These are phyloP conservation scores for Cystofilobasidium bisporidii DNA, from an alignment of 768 basidiomycete genomes.

Conservation along the genomic window DNA sequence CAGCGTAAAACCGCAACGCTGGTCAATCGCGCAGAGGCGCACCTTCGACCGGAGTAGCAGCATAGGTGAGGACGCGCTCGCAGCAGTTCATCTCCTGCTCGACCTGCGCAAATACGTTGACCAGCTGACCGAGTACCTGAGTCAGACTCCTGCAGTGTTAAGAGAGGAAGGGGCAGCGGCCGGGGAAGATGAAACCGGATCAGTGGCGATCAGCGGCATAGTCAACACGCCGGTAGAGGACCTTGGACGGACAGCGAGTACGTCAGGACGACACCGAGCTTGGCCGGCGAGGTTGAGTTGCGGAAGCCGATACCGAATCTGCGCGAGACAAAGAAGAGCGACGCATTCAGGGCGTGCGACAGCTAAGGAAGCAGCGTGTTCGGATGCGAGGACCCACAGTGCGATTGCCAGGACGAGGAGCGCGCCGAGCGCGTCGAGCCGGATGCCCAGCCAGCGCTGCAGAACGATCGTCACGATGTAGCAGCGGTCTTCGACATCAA, in stretches of 20 bases:
- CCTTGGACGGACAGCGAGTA: conserved; percentile 32
- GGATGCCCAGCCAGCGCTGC: conserved; percentile 65
- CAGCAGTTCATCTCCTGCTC: conserved; percentile 80
- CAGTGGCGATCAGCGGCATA: too few species aligned
- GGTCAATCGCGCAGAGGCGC: too few species aligned
- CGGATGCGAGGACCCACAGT: conserved; percentile 38
- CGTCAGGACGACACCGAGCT: conserved; percentile 72
- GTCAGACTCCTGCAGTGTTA: conserved; percentile 10
- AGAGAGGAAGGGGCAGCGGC: neutral
- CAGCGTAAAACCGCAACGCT: too few species aligned
- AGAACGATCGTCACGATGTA: conserved; percentile 28
- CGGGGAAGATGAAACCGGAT: too few species aligned
- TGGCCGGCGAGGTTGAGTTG: conserved; percentile 64
- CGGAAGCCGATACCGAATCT: conserved; percentile 60
- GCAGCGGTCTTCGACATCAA: conserved; percentile 58
- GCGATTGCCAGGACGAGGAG: conserved; percentile 57
- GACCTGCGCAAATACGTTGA: conserved; percentile 40
- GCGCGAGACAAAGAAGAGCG: too few species aligned
- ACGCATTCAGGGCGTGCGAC: too few species aligned
- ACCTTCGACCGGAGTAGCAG: conserved; percentile 50
- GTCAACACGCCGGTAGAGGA: too few species aligned
- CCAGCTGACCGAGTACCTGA: conserved; percentile 14
- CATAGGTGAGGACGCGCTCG: conserved; percentile 67
- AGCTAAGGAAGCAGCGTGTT: too few species aligned
- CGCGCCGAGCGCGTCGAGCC: conserved; percentile 77